These are phyloP conservation scores for Torrubiellomyces zombiae DNA, from an alignment of 2,329 filamentous ascomycete genomes.

Conservation along the genomic window DNA sequence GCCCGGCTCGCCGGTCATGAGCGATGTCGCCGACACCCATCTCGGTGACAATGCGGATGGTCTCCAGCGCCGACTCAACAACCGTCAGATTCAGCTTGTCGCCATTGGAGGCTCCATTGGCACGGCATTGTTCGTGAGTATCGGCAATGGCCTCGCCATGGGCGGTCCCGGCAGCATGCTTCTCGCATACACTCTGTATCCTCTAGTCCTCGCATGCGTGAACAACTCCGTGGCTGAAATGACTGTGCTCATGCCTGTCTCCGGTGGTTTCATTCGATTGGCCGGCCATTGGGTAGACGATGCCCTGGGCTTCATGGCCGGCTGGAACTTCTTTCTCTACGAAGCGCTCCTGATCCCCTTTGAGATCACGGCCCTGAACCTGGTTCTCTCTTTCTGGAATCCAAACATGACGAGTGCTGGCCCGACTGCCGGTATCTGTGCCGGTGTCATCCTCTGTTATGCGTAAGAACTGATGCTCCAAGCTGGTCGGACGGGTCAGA, in stretches of 20 bases:
- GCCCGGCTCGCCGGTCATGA: conserved; percentile 11
- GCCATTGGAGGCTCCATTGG: conserved; percentile 42
- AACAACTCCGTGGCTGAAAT: conserved; percentile 53
- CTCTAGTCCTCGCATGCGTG: conserved; percentile 37
- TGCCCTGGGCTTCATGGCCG: conserved; percentile 38
- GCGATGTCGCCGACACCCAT: conserved; percentile 9
- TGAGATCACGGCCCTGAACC: conserved; percentile 24
- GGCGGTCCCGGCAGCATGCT: conserved; percentile 34
- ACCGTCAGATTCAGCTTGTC: conserved; percentile 41
- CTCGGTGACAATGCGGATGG: conserved; percentile 17
- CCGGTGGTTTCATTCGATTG: conserved; percentile 46
- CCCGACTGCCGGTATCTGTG: conserved; percentile 48
- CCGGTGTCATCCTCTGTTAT: conserved; percentile 36
- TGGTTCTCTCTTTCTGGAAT: conserved; percentile 24
- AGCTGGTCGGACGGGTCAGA: too few relatives aligned
- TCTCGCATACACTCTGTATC: conserved; percentile 41
- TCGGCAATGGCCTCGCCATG: conserved; percentile 34
- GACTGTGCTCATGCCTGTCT: conserved; percentile 44
- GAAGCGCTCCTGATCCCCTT: conserved; percentile 26
- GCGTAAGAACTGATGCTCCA: conserved; percentile 25
- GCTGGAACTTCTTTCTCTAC: conserved; percentile 29
- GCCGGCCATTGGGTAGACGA: conserved; percentile 51
- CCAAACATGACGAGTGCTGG: conserved; percentile 37
- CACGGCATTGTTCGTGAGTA: conserved; percentile 43
- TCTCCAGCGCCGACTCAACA: conserved; percentile 30